Conservation (phyloP, 2,329 filamentous ascomycete species). For the Penicillium sp. region DNA sequence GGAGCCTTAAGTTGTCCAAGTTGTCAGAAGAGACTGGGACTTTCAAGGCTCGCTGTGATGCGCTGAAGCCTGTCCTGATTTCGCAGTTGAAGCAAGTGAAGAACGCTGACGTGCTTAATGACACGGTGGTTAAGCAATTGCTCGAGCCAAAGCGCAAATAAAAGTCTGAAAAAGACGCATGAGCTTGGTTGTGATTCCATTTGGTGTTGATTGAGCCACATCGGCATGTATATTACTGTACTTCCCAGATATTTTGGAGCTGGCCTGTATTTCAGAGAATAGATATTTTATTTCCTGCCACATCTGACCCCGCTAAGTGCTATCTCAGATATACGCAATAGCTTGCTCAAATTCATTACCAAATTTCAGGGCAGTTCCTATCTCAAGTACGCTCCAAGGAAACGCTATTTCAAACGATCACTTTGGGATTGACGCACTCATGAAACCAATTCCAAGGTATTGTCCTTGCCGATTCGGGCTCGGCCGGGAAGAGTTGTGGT, state of each 20-base stretch:
- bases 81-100: conserved; percentile 46
- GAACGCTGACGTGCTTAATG: conserved; percentile 1
- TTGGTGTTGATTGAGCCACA: conserved; percentile 7
- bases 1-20: conserved; percentile 27
- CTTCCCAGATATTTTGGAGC: conserved; percentile 17
- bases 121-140: conserved; percentile 26
- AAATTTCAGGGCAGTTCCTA: background rate
- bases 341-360: background rate
- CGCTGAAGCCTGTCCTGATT: background rate
- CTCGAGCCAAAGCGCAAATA: background rate
- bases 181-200: background rate
- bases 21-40: background rate
- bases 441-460: conserved; percentile 60
- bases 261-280: conserved; percentile 21
- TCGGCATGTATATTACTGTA: conserved; percentile 23
- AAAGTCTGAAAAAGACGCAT: conserved; percentile 3
- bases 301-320: background rate
- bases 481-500: conserved; percentile 63
- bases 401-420: background rate
- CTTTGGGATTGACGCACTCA: background rate
- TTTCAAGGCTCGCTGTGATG: background rate
- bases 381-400: background rate
- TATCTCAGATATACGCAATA: background rate
- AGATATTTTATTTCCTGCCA: conserved; percentile 8
- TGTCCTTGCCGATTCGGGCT: conserved; percentile 67